Conservation (phyloP, 73 alveolate species). For the Paramecium sonneborni region DNA sequence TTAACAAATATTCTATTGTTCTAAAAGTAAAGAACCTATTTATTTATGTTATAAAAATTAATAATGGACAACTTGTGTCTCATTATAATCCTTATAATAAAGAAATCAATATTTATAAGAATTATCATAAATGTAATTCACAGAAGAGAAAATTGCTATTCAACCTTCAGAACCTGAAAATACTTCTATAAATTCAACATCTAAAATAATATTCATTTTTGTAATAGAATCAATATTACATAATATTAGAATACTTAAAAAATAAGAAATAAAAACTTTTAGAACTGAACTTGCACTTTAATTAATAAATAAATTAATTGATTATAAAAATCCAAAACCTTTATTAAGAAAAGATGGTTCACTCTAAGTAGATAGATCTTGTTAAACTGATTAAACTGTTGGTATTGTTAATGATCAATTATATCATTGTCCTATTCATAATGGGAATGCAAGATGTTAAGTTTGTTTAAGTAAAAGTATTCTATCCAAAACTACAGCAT, state of each 20-base stretch:
- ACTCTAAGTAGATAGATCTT: not conserved
- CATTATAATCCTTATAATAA: not conserved
- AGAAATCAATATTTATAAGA: not conserved
- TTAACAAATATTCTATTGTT: not conserved
- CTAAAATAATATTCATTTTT: not conserved
- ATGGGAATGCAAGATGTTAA: slow-evolving; percentile 37
- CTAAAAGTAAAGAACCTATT: slow-evolving; percentile 2
- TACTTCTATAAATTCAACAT: not conserved
- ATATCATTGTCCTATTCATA: slow-evolving; percentile 21
- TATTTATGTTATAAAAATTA: not conserved
- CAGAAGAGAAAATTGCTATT: not conserved
- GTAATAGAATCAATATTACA: slow-evolving; percentile 24
- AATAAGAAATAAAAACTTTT: not conserved
- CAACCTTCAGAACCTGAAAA: not conserved
- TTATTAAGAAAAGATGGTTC: not conserved
- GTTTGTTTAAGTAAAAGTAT: not conserved
- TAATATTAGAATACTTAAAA: not conserved
- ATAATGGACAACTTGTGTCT: slow-evolving; percentile 2
- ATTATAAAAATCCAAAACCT: not conserved
- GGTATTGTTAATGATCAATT: not conserved
- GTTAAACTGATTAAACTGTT: not conserved
- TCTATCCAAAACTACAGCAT: slow-evolving; percentile 17
- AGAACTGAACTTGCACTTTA: not conserved
- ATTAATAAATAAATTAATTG: not conserved
- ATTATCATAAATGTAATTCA: not conserved